A percentile compares a stretch with the other conserved stretches of the same genome.
phyloP scores from a whole-genome alignment of 257 asterid species.

The Salvia hispanica region DNA sequence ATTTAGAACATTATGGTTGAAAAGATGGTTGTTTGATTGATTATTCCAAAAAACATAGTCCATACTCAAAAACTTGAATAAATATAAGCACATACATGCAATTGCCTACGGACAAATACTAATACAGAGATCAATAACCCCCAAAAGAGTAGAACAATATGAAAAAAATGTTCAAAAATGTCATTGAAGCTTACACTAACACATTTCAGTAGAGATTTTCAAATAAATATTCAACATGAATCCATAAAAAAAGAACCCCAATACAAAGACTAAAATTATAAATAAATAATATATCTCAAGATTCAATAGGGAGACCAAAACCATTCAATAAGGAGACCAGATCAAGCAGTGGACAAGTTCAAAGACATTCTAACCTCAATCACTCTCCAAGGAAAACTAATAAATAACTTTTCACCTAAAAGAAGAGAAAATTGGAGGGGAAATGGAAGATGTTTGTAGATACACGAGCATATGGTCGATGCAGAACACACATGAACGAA shows the following conservation, averaged over 20 bases:
- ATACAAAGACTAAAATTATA: conserved; percentile 11
- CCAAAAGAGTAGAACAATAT: neutral
- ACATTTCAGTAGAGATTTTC: neutral
- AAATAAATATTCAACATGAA: neutral
- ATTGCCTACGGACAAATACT: too few relatives aligned
- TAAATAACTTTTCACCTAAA: conserved; percentile 21
- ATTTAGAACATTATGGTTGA: too few relatives aligned
- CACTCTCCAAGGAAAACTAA: conserved; percentile 32
- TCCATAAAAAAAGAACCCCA: neutral
- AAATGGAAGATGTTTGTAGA: conserved; percentile 26
- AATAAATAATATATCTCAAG: conserved; percentile 4
- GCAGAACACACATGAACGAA: conserved; percentile 8
- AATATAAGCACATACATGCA: too few relatives aligned
- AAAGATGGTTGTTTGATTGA: too few relatives aligned
- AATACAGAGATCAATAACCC: too few relatives aligned
- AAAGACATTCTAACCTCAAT: conserved; percentile 28
- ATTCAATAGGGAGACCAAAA: conserved; percentile 24
- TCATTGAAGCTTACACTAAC: neutral
- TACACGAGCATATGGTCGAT: conserved; percentile 30
- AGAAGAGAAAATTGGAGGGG: conserved; percentile 26
- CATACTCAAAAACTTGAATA: too few relatives aligned
- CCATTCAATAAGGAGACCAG: conserved; percentile 22
- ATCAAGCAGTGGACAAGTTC: conserved; percentile 25
- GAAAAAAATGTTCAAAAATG: neutral
- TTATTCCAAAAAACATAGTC: too few relatives aligned